A percentile compares a stretch with the other conserved stretches of the same genome.
phyloP scores from a whole-genome alignment of 75 land plant species.

The Chamaecyparis obtusa region DNA sequence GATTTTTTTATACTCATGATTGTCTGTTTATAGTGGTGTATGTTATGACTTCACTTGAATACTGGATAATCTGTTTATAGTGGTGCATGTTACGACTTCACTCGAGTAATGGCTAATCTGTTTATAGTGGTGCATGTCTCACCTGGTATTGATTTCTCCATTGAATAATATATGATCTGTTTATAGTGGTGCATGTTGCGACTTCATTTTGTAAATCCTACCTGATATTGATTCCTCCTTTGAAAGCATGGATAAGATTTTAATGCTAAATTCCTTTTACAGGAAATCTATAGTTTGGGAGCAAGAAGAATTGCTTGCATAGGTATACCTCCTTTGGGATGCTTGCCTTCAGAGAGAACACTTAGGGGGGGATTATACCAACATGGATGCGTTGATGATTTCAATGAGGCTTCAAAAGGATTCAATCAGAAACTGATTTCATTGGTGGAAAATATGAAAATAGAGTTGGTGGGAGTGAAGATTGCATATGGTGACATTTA shows the following conservation, averaged over 20 bases:
- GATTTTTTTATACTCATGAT: background rate
- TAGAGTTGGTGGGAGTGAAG: background rate
- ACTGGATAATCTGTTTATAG: too few relatives aligned
- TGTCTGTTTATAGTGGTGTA: too few relatives aligned
- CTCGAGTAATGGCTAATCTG: too few relatives aligned
- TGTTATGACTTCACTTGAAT: too few relatives aligned
- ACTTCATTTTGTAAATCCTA: too few relatives aligned
- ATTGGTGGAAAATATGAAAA: slow-evolving; percentile 14
- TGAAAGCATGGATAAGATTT: background rate
- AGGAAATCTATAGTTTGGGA: slow-evolving; percentile 53
- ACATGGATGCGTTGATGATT: slow-evolving; percentile 18
- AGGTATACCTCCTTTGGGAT: slow-evolving; percentile 62
- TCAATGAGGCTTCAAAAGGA: slow-evolving; percentile 23
- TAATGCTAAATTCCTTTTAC: background rate
- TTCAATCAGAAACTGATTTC: slow-evolving; percentile 34
- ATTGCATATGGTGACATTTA: slow-evolving; percentile 38
- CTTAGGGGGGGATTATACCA: slow-evolving; percentile 23
- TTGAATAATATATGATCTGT: background rate
- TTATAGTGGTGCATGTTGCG: too few relatives aligned
- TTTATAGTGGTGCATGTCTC: too few relatives aligned
- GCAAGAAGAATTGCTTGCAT: slow-evolving; percentile 43
- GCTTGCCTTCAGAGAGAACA: slow-evolving; percentile 62
- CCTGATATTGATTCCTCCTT: too few relatives aligned
- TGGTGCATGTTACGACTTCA: too few relatives aligned
- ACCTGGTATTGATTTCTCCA: too few relatives aligned